phyloP scores from a whole-genome alignment of 805 yeast species.

The Sporopachydermia lactativora region DNA sequence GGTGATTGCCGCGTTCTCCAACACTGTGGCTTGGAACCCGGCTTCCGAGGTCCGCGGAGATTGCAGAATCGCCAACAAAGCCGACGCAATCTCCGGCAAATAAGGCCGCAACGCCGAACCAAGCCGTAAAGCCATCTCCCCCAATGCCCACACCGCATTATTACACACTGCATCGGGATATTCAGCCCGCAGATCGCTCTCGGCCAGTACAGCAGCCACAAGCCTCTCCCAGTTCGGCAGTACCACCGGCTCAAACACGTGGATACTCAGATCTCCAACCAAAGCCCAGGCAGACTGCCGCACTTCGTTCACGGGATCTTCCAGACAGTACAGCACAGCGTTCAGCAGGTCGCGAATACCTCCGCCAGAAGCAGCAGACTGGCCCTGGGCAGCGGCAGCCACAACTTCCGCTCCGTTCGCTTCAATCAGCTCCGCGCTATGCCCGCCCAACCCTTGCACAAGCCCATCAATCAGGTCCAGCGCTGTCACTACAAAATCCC shows the following conservation, averaged over 20 bases:
- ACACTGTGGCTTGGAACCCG: conserved; percentile 45
- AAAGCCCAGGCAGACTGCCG: conserved; percentile 86
- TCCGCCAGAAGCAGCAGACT: conserved; percentile 14
- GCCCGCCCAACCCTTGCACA: conserved; percentile 71
- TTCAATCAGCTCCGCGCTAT: conserved; percentile 39
- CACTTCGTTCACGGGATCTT: conserved; percentile 73
- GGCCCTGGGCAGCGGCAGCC: not conserved
- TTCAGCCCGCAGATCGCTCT: conserved; percentile 39
- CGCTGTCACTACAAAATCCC: conserved; percentile 80
- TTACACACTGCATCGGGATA: conserved; percentile 53
- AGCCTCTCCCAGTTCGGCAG: conserved; percentile 19
- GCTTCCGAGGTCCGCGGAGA: conserved; percentile 14
- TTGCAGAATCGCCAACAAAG: conserved; percentile 46
- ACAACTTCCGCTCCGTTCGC: conserved; percentile 12
- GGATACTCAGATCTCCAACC: conserved; percentile 77
- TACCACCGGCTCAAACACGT: conserved; percentile 27
- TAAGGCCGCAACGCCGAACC: conserved; percentile 35
- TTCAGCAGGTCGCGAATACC: conserved; percentile 33
- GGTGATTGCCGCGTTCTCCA: conserved; percentile 83
- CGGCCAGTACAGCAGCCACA: conserved; percentile 39
- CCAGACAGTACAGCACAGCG: conserved; percentile 52
- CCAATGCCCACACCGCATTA: conserved; percentile 90
- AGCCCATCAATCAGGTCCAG: conserved; percentile 86
- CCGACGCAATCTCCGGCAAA: conserved; percentile 35
- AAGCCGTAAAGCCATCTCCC: conserved; percentile 64